These are phyloP conservation scores for Eremochloa ophiuroides DNA, from an alignment of 176 grass and related monocot species.

Conservation along the genomic window DNA sequence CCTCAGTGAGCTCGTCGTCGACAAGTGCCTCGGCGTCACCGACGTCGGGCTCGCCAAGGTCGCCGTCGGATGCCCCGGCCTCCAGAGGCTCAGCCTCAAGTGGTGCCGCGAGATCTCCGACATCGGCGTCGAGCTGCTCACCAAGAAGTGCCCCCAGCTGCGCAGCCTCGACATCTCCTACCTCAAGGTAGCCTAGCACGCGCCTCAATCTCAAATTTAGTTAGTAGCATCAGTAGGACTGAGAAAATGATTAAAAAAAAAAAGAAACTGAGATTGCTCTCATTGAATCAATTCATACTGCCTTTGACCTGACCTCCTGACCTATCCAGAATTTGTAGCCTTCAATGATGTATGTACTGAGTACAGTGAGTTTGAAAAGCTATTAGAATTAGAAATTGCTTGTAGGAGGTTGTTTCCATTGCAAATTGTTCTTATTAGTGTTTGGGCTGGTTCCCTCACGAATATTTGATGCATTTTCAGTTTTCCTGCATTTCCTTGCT, in stretches of 20 bases:
- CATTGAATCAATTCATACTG: not conserved
- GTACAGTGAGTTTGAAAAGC: not conserved
- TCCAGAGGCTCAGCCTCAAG: conserved; percentile 66
- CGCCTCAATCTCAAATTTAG: not conserved
- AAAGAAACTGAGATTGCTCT: not conserved
- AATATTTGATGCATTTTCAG: not conserved
- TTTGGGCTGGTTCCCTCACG: not conserved
- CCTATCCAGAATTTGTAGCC: not conserved
- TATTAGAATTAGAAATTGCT: not conserved
- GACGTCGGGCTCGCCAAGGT: conserved; percentile 91
- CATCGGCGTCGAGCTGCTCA: conserved; percentile 78
- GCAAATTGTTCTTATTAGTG: not conserved
- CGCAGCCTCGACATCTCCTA: conserved; percentile 75
- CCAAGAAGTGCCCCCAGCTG: conserved; percentile 74
- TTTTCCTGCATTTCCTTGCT: not conserved
- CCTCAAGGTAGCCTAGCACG: conserved; percentile 46
- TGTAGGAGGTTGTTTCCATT: not conserved
- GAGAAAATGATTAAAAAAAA: too few relatives aligned
- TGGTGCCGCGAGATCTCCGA: conserved; percentile 97
- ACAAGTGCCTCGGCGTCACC: conserved; percentile 73
- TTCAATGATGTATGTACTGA: not conserved
- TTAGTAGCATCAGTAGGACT: not conserved
- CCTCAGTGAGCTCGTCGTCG: conserved; percentile 58
- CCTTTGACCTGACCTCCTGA: not conserved
- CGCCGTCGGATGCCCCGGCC: conserved; percentile 52